A percentile compares a stretch with the other conserved stretches of the same genome.
Conservation (phyloP, 495 filamentous ascomycete genomes). For the Penicillium diatomitis region DNA sequence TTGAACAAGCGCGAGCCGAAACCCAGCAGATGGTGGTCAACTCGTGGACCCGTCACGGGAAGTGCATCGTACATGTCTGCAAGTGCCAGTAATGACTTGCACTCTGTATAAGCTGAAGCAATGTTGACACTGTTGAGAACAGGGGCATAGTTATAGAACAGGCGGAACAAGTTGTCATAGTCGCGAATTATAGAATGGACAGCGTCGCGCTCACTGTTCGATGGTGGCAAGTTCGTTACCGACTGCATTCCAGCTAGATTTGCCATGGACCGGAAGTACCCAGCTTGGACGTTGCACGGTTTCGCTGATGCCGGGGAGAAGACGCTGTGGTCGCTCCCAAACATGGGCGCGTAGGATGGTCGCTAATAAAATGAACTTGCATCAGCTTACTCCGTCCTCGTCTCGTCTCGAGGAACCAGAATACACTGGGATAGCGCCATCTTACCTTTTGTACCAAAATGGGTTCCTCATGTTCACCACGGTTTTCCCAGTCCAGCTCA, state of each 20-base stretch:
- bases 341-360: slow-evolving; percentile 38
- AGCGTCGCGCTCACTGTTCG: slow-evolving; percentile 33
- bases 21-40: slow-evolving; percentile 85
- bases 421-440: slow-evolving; percentile 1
- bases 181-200: slow-evolving; percentile 66
- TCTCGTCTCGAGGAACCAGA: not conserved
- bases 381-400: slow-evolving; percentile 2
- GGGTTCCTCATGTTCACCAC: slow-evolving; percentile 66
- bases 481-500: slow-evolving; percentile 70
- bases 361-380: slow-evolving; percentile 16
- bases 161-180: slow-evolving; percentile 87
- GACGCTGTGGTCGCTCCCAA: slow-evolving; percentile 37
- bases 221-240: slow-evolving; percentile 34
- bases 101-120: slow-evolving; percentile 82
- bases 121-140: slow-evolving; percentile 74
- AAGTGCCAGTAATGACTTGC: slow-evolving; percentile 73
- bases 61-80: slow-evolving; percentile 91
- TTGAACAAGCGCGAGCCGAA: slow-evolving; percentile 86
- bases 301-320: slow-evolving; percentile 46
- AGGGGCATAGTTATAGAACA: slow-evolving; percentile 87
- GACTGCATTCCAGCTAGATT: slow-evolving; percentile 55
- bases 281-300: slow-evolving; percentile 40
- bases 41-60: slow-evolving; percentile 74
- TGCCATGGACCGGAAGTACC: slow-evolving; percentile 81
- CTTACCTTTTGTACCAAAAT: slow-evolving; percentile 77